These are phyloP conservation scores for Parathielavia appendiculata DNA, from an alignment of 495 filamentous ascomycete genomes.

Conservation along the genomic window DNA sequence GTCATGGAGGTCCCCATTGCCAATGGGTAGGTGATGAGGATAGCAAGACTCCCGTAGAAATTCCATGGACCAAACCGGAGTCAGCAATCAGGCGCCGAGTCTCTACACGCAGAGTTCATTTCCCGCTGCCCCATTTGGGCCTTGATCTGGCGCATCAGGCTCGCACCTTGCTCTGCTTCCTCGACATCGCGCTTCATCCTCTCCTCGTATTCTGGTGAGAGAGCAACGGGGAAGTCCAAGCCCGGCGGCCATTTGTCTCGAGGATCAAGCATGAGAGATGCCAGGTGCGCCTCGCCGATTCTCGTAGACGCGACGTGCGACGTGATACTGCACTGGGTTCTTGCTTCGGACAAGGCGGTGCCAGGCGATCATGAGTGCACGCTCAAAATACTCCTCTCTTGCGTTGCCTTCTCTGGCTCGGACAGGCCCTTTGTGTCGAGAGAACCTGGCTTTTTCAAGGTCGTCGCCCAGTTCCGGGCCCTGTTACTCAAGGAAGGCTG, in stretches of 20 bases:
- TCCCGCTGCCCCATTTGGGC: too few relatives aligned
- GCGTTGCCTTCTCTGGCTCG: not conserved
- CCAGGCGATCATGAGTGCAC: conserved; percentile 5
- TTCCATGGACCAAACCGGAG: too few relatives aligned
- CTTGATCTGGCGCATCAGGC: too few relatives aligned
- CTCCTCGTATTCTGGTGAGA: not conserved
- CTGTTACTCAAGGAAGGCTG: not conserved
- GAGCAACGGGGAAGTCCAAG: not conserved
- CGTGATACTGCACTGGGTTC: not conserved
- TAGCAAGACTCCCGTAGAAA: too few relatives aligned
- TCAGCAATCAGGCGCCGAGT: too few relatives aligned
- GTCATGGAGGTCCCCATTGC: too few relatives aligned
- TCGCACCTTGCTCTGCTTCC: not conserved
- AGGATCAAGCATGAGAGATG: not conserved
- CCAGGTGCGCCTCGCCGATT: not conserved
- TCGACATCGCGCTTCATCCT: not conserved
- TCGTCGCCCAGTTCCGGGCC: not conserved
- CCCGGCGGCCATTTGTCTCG: not conserved
- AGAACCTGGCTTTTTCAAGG: not conserved
- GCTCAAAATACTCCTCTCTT: not conserved
- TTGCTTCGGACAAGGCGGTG: not conserved
- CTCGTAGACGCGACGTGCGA: conserved; percentile 3
- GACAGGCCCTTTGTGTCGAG: not conserved
- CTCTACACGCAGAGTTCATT: too few relatives aligned
- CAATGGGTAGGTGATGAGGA: too few relatives aligned